A percentile compares a stretch with the other conserved stretches of the same genome.
Conservation (phyloP, 257 asterid species). For the Salvia rosmarinus region DNA sequence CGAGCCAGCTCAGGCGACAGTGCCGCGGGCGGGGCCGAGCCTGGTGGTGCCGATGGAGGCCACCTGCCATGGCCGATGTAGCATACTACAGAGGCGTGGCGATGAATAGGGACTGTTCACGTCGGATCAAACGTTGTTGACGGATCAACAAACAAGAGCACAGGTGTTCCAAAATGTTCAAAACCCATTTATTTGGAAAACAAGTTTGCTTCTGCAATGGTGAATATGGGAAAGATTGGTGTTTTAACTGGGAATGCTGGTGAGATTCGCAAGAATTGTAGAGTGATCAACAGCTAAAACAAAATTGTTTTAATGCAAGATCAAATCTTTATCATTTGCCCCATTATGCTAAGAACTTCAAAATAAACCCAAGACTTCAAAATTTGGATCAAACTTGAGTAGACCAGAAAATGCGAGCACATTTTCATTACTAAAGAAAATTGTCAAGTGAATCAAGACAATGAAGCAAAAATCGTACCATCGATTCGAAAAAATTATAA, state of each 20-base stretch:
- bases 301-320: not conserved
- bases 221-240: conserved; percentile 57
- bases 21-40: conserved; percentile 48
- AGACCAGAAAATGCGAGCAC: conserved; percentile 1
- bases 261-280: conserved; percentile 63
- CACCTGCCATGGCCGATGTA: conserved; percentile 33
- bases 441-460: conserved; percentile 15
- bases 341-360: not conserved
- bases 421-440: conserved; percentile 31
- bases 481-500: conserved; percentile 34
- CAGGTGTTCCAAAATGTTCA: conserved; percentile 47
- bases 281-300: conserved; percentile 46
- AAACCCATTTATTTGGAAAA: conserved; percentile 40
- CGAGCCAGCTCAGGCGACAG: conserved; percentile 50
- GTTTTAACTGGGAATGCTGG: conserved; percentile 56
- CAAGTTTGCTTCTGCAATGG: conserved; percentile 57
- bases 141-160: conserved; percentile 32
- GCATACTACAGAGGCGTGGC: conserved; percentile 45
- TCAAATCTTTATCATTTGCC: not conserved
- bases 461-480: conserved; percentile 29
- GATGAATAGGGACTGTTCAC: conserved; percentile 48
- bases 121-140: conserved; percentile 49
- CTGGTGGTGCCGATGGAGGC: conserved; percentile 62
- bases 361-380: not conserved
- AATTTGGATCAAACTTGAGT: not conserved